Percentiles rank a stretch among this genome's conserved stretches.
Conservation (phyloP, 108 stramenopile species). For the Conticribra guillardii region DNA sequence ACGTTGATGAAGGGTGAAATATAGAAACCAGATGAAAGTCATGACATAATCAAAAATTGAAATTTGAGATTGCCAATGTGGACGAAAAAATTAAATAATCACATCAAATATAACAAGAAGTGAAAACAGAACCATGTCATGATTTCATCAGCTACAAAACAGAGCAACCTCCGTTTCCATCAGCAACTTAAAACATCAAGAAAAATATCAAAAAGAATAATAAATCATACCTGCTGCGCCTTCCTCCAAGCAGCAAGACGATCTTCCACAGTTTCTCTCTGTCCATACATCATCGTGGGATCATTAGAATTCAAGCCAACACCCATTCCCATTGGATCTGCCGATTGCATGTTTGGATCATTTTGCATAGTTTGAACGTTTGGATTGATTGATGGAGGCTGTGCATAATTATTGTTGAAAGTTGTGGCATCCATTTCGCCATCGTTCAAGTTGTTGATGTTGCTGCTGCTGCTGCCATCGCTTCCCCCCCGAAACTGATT, state of each 20-base stretch:
- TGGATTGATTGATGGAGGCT: not conserved
- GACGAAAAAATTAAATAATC: no score
- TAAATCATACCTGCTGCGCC: slow-evolving; percentile 55
- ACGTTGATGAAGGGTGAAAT: no score
- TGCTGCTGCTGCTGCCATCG: not conserved
- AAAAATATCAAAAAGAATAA: not conserved
- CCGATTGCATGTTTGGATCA: not conserved
- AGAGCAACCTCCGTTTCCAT: no score
- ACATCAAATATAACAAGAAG: no score
- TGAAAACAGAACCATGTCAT: not conserved
- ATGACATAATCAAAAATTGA: no score
- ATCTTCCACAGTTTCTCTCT: slow-evolving; percentile 82
- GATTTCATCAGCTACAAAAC: no score
- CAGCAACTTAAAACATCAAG: no score
- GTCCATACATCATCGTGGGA: slow-evolving; percentile 25
- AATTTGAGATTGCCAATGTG: no score
- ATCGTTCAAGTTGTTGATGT: no score
- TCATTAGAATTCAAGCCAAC: slow-evolving; percentile 7
- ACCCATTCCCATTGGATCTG: not conserved
- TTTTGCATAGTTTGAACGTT: not conserved
- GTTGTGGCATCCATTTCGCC: not conserved
- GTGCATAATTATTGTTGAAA: not conserved
- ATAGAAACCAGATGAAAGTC: no score
- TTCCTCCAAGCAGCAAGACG: slow-evolving; percentile 71
- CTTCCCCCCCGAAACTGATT: not conserved